Base-by-base conservation (phyloP, 2,329 filamentous ascomycete genomes). In the Metarhizium guizhouense region DNA sequence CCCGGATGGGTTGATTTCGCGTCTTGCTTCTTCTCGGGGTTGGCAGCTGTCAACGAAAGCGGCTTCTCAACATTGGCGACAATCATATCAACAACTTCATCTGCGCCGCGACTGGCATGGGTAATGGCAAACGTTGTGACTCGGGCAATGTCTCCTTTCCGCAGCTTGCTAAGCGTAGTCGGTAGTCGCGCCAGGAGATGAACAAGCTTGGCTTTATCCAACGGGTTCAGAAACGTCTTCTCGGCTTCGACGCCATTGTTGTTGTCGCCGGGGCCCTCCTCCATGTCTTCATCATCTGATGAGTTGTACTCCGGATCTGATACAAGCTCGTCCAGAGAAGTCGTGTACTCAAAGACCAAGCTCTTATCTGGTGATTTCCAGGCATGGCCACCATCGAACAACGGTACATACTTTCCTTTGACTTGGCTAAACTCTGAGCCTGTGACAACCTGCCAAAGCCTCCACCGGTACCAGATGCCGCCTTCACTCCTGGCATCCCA, bases 401-500 rank as follows among this genome's bases (percentile, higher is more conserved):
- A 73, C 1, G 82, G 79, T 20, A 86, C 62, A 54, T 81, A 83
- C 60, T 78, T 82, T 48, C 74, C 74, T 61, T 77, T 74, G 3
- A 73, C 72, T 14, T 68, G 67, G 16, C 69, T 71, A 3, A 74
- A 66, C 47, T 78, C 74, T 1, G 78, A 77, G 4, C 85, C 85
- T 1, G 88, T 91, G n/a, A 93, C 76, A 8, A 93, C 79, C 63
- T 94, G 85, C 88, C 92, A 96, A 48, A 97, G 67, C 48, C 90
- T 84, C 88, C 90, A 97, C 47, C 94, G 85, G 70, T 97, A 97
- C 81, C 92, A 99, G 16, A 95, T 82, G 16, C 87, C 93, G 30
- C 84, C 91, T 59, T 80, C 77, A 64, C 85, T 92, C 61, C 85
- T 81, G 20, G 91, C 81, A 68, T 97, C 87, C 86, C 90, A 99